phyloP scores from a whole-genome alignment of 257 asterid species.

The Verbena officinalis region DNA sequence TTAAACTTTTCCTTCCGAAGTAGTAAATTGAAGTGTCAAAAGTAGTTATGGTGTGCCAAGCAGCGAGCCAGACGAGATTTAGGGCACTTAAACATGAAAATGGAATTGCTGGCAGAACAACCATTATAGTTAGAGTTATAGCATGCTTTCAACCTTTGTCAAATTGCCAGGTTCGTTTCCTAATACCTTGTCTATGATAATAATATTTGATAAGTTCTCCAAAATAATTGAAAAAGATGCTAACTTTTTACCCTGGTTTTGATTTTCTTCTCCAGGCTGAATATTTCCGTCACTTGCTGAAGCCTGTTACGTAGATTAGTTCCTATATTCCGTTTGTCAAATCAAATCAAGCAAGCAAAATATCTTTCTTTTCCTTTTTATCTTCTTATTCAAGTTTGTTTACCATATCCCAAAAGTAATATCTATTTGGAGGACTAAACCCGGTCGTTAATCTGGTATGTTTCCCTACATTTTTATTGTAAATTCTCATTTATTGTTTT shows the following conservation, averaged over 20 bases:
- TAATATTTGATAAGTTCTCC: not conserved
- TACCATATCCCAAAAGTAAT: slow-evolving; percentile 29
- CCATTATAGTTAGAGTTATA: slow-evolving; percentile 63
- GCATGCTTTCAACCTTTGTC: slow-evolving; percentile 72
- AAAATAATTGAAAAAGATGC: slow-evolving; percentile 6
- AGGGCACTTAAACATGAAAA: slow-evolving; percentile 64
- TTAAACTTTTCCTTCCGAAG: slow-evolving; percentile 30
- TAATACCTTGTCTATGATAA: not conserved
- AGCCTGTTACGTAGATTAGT: slow-evolving; percentile 68
- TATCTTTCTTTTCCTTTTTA: slow-evolving; percentile 21
- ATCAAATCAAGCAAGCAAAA: slow-evolving; percentile 47
- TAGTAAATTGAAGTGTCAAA: slow-evolving; percentile 34
- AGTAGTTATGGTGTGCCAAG: slow-evolving; percentile 86
- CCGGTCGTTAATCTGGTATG: slow-evolving; percentile 43
- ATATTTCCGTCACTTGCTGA: slow-evolving; percentile 72
- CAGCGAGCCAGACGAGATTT: slow-evolving; percentile 62
- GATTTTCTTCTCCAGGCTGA: slow-evolving; percentile 55
- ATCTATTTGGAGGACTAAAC: slow-evolving; percentile 27
- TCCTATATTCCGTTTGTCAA: slow-evolving; percentile 28
- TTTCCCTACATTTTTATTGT: slow-evolving; percentile 6
- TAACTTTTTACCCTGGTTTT: slow-evolving; percentile 23
- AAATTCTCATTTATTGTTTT: slow-evolving; percentile 1
- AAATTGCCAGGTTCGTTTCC: slow-evolving; percentile 63
- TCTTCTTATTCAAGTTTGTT: slow-evolving; percentile 30
- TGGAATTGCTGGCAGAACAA: slow-evolving; percentile 64